A percentile compares a stretch with the other conserved stretches of the same genome.
Evolutionary conservation across 805 yeast species (phyloP).

Genomic region (Barnettozyma pratensis): DNA sequence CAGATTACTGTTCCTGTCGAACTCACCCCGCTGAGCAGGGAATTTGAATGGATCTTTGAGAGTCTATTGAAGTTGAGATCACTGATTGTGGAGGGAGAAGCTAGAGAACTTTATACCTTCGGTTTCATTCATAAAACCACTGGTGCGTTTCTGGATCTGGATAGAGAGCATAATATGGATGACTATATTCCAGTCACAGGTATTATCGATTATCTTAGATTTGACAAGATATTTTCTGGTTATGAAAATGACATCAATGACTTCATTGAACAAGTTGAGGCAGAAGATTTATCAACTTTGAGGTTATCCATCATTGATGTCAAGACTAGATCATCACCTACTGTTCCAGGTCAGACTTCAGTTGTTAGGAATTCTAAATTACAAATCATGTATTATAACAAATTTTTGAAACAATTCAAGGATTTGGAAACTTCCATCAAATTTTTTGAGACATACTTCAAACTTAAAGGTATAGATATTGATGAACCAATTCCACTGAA

Average conservation of each 20-base stretch:
- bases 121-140: slow-evolving; percentile 16
- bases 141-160: slow-evolving; percentile 14
- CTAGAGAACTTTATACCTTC: slow-evolving; percentile 55
- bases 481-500: slow-evolving; percentile 43
- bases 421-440: slow-evolving; percentile 13
- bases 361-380: slow-evolving; percentile 44
- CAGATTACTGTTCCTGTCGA: background rate
- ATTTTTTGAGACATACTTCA: slow-evolving; percentile 42
- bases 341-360: slow-evolving; percentile 43
- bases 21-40: background rate
- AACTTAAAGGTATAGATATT: slow-evolving; percentile 41
- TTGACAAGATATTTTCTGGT: slow-evolving; percentile 1
- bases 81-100: slow-evolving; percentile 42
- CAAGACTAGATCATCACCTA: slow-evolving; percentile 47
- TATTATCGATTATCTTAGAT: slow-evolving; percentile 43
- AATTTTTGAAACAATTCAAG: slow-evolving; percentile 38
- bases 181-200: slow-evolving; percentile 50
- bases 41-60: slow-evolving; percentile 21
- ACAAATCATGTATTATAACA: slow-evolving; percentile 60
- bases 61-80: slow-evolving; percentile 36
- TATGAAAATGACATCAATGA: slow-evolving; percentile 8
- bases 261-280: slow-evolving; percentile 5
- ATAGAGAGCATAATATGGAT: slow-evolving; percentile 8
- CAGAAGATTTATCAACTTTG: slow-evolving; percentile 5
- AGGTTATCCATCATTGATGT: slow-evolving; percentile 45